Evolutionary conservation across 306 rosid species (phyloP), one percentile per base, ranked within the genome.

Genomic region (Begonia peltatifolia): DNA sequence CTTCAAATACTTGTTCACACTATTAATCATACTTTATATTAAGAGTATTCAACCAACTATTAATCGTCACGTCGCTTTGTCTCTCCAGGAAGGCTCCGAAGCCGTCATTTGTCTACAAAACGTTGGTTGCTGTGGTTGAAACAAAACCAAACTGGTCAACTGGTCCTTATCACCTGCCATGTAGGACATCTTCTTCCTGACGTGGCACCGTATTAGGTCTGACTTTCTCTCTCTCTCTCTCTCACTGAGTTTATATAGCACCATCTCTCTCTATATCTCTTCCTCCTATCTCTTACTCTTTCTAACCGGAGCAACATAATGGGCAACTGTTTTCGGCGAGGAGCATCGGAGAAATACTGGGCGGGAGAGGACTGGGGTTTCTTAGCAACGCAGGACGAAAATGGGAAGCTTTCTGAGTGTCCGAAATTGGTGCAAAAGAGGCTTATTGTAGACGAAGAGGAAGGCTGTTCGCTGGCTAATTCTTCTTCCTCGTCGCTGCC

Each of bases 311-410:
- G 12, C 12, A 0, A 42, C 1, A 1, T 38, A 10, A 87, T 87
- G 96, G 96, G 96, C 12, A 87, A 87, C 3, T 87, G 96, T 70
- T 36, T 84, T 48, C 67, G 68, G 63, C 77, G 47, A n/a, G 63
- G 50, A 6, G 82, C 63, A 49, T 73, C 82, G 11, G 59, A 74
- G 22, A 30, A 49, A 68, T 59, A 38, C 7, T 64, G 74, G 66
- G 69, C 50, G 53, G 70, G 72, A 10, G 87, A 76, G 6, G 81
- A 81, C 0, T 81, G 79, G 80, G 74, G 69, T 9, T 60, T 57
- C 12, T 36, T 18, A 35, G 58, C 57, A 12, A 54, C 18, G 50
- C 61, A 52, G 13, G 49, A 41, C 14, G 12, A 52, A 10, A 23
- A 52, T 44, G 43, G 44, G 2, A 41, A 9, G 14, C n/a, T 11